phyloP scores from a whole-genome alignment of 306 rosid genomes.

The cucumber (Cucumis sativus) region DNA sequence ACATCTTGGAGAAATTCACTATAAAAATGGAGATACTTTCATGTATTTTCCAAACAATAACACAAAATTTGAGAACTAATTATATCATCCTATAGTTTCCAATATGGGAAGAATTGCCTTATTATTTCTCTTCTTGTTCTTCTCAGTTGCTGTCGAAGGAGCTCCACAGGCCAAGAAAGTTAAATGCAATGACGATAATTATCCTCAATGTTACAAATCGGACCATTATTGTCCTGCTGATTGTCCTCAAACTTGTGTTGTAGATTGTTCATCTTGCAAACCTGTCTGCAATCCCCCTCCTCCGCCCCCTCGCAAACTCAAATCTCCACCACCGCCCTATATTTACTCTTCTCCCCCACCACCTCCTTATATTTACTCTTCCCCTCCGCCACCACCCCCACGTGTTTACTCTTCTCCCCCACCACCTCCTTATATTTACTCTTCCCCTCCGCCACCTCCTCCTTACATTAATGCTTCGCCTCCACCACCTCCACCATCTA shows the following conservation, averaged over 20 bases:
- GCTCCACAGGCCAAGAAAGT: slow-evolving; percentile 24
- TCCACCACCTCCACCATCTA: slow-evolving; percentile 9
- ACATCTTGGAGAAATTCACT: not conserved
- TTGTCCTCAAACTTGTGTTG: slow-evolving; percentile 18
- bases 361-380: not conserved
- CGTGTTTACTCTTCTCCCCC: not conserved
- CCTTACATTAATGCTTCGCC: not conserved
- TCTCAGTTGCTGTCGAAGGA: slow-evolving; percentile 3
- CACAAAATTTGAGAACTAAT: not conserved
- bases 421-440: not conserved
- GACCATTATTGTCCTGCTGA: slow-evolving; percentile 13
- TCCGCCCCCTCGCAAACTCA: not conserved
- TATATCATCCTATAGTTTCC: not conserved
- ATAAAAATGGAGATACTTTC: not conserved
- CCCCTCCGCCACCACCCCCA: slow-evolving; percentile 8
- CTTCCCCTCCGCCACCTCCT: slow-evolving; percentile 6
- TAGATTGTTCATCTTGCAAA: slow-evolving; percentile 18
- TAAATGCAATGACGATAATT: slow-evolving; percentile 20
- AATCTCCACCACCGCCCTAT: not conserved
- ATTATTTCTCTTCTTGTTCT: slow-evolving; percentile 4
- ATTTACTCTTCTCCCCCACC: slow-evolving; percentile 7
- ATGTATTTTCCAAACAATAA: not conserved
- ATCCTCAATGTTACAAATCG: slow-evolving; percentile 16
- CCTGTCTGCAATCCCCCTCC: slow-evolving; percentile 12
- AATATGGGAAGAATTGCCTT: not conserved